Evolutionary conservation across 1,284 basidiomycete genomes (phyloP).

Genomic region (Cryptococcus sp.): DNA sequence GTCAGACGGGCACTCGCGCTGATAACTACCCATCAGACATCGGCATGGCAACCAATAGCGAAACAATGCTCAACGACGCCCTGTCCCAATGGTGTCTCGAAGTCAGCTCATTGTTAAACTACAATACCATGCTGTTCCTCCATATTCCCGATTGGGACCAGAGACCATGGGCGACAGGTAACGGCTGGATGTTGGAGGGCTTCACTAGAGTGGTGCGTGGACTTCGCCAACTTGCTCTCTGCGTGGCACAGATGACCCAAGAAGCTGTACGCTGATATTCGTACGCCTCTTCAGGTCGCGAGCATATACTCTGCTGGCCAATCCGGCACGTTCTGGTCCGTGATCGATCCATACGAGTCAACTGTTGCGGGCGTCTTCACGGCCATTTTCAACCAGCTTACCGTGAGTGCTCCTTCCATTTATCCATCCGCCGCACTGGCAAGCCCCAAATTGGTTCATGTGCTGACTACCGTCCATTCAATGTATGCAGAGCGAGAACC

Average conservation of each 20-base stretch:
- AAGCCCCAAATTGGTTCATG: not conserved
- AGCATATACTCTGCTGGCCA: slow-evolving; percentile 19
- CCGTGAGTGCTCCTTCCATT: slow-evolving; percentile 28
- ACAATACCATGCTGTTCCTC: slow-evolving; percentile 53
- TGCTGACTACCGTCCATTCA: too few relatives aligned
- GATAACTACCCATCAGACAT: slow-evolving; percentile 30
- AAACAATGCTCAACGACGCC: slow-evolving; percentile 54
- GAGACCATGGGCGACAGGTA: slow-evolving; percentile 61
- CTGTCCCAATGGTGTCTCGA: slow-evolving; percentile 60
- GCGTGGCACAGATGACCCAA: not conserved
- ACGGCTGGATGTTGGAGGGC: slow-evolving; percentile 37
- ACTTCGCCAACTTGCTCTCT: not conserved
- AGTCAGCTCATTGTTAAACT: slow-evolving; percentile 51
- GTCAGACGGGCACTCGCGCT: not conserved
- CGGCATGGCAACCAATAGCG: slow-evolving; percentile 57
- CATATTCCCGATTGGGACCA: slow-evolving; percentile 58
- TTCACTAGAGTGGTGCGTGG: slow-evolving; percentile 21
- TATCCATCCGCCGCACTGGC: not conserved
- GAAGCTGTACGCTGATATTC: not conserved
- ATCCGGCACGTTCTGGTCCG: slow-evolving; percentile 2
- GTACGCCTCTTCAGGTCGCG: slow-evolving; percentile 14
- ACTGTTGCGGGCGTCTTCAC: slow-evolving; percentile 52
- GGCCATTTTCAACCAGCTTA: slow-evolving; percentile 53
- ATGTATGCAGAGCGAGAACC: slow-evolving; percentile 14
- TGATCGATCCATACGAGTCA: slow-evolving; percentile 59